Evolutionary conservation across 148 eudicot genomes (phyloP).

Genomic region (Rhododendron henanense): DNA sequence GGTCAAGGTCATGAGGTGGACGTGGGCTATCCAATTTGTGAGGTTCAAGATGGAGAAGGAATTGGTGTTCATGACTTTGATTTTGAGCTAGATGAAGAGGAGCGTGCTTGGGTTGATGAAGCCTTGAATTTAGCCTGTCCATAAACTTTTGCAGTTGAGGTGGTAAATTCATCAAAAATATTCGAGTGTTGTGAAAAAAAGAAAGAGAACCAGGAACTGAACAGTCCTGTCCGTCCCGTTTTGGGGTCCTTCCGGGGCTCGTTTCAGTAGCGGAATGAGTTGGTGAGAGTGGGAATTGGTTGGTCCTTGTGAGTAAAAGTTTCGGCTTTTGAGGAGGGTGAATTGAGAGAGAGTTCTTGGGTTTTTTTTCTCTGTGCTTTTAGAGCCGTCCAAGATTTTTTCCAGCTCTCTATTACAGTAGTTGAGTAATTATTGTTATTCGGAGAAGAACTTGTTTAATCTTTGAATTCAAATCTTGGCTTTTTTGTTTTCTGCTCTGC

Average conservation of each 20-base stretch:
- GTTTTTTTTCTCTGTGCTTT: constrained; percentile 9
- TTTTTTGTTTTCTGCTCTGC: not conserved
- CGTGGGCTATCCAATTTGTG: constrained; percentile 23
- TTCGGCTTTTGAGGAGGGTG: not conserved
- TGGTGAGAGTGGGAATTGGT: not conserved
- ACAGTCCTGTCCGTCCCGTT: too few species aligned
- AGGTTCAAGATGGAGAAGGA: constrained; percentile 2
- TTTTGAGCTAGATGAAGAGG: constrained; percentile 18
- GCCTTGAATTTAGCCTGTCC: constrained; percentile 9
- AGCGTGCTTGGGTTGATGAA: constrained; percentile 32
- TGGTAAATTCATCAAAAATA: not conserved
- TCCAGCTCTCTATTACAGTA: not conserved
- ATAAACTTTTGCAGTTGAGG: constrained; percentile 7
- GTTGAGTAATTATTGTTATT: not conserved
- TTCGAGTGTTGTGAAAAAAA: not conserved
- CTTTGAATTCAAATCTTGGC: not conserved
- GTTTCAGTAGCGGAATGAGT: not conserved
- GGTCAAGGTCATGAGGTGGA: constrained; percentile 11
- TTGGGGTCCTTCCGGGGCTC: too few species aligned
- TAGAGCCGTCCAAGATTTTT: constrained; percentile 13
- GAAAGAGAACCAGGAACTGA: too few species aligned
- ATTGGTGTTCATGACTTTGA: constrained; percentile 15
- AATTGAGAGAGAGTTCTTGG: constrained; percentile 7
- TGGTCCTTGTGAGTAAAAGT: not conserved
- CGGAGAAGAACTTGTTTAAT: not conserved